phyloP scores from a whole-genome alignment of 225 moss, liverwort and hornwort genomes.

The Neckera pumila region DNA sequence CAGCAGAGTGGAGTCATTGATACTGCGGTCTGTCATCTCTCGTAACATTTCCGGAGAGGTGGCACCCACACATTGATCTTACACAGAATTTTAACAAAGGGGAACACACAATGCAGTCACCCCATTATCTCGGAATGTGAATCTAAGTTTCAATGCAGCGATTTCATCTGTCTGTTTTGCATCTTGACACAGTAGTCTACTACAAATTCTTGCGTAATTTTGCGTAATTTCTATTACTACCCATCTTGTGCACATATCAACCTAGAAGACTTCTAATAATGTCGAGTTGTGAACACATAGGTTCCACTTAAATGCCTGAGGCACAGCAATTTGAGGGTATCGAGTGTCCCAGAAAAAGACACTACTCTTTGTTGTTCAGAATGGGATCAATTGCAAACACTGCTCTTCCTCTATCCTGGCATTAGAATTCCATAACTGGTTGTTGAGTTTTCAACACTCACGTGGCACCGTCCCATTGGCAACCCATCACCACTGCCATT shows the following conservation, averaged over 20 bases:
- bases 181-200: neutral
- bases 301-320: neutral
- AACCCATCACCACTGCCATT: too few species aligned
- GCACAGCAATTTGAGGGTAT: neutral
- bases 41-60: neutral
- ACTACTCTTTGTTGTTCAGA: neutral
- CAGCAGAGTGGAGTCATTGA: neutral
- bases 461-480: too few species aligned
- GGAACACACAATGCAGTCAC: neutral
- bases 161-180: neutral
- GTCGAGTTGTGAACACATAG: neutral
- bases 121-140: neutral
- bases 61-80: neutral
- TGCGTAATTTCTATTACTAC: neutral
- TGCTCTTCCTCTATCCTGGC: accelerated
- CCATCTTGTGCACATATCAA: neutral
- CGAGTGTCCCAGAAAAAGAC: too few species aligned
- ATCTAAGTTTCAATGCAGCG: neutral
- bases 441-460: too few species aligned
- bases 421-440: neutral
- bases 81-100: neutral
- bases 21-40: neutral
- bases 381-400: neutral
- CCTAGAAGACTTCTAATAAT: neutral
- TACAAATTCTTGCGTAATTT: neutral